These are phyloP conservation scores for Bacterosira constricta DNA, from an alignment of 108 stramenopile species.

Conservation along the genomic window DNA sequence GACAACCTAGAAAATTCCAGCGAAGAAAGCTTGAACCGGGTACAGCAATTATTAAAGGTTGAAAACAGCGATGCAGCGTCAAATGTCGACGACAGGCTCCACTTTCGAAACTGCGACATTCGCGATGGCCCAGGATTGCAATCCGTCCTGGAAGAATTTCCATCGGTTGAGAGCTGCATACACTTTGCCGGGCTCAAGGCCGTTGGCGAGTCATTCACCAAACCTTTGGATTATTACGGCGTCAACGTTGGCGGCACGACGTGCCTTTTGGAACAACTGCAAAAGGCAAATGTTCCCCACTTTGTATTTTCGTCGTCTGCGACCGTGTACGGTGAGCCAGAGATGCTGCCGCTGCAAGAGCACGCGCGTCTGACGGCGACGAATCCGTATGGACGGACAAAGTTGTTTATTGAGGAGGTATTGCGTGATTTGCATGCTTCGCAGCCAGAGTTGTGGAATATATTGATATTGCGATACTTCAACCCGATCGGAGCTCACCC, in stretches of 20 bases:
- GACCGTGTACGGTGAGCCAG: slow-evolving; percentile 98
- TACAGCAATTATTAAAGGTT: slow-evolving; percentile 66
- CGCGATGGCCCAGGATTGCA: slow-evolving; percentile 57
- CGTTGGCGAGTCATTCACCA: slow-evolving; percentile 88
- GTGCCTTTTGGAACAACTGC: slow-evolving; percentile 67
- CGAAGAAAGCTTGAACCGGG: slow-evolving; percentile 88
- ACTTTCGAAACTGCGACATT: slow-evolving; percentile 83
- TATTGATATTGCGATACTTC: slow-evolving; percentile 95
- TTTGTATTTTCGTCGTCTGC: slow-evolving; percentile 98
- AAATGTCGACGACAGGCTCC: slow-evolving; percentile 33
- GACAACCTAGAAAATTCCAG: slow-evolving; percentile 94
- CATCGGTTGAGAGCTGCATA: slow-evolving; percentile 88
- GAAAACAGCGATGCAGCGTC: slow-evolving; percentile 20
- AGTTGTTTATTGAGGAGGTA: slow-evolving; percentile 98
- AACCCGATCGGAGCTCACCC: slow-evolving; percentile 99
- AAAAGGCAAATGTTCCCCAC: slow-evolving; percentile 47
- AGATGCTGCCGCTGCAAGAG: slow-evolving; percentile 89
- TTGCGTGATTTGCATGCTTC: slow-evolving; percentile 88
- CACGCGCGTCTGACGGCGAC: slow-evolving; percentile 77
- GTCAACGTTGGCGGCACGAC: slow-evolving; percentile 97
- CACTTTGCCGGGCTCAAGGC: slow-evolving; percentile 99
- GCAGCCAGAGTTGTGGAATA: slow-evolving; percentile 61
- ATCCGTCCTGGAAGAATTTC: slow-evolving; percentile 75
- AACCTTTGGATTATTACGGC: slow-evolving; percentile 95
- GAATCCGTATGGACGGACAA: slow-evolving; percentile 98